Base-by-base conservation (phyloP, 1,139 yeast genomes). In the Magnusiomyces fungicola region DNA sequence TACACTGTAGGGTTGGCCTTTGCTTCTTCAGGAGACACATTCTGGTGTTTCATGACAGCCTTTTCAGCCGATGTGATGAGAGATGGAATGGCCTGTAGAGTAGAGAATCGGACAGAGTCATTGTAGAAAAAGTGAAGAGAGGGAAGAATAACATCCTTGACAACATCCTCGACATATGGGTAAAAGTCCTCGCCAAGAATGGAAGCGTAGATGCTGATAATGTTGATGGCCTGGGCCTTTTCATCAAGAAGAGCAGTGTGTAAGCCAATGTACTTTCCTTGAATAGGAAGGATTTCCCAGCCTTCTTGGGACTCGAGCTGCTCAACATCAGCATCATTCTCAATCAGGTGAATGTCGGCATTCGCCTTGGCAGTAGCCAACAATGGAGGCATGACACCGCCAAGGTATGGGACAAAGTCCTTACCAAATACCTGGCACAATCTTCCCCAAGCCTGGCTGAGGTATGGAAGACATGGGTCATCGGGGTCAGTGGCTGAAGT, bases 381-480 rank as follows among this genome's bases (percentile, higher is more conserved):
- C 53, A 92, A 71, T 14, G 96, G 92, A 21, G 97, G 97, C 65
- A 92, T 76, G 36, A 92, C 96, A n/a, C 80, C 79, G 33, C 89
- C 87, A 53, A 92, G 73, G 57, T 81, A 83, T n/a, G 96, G 96
- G 55, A 87, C 69, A 66, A 92, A 92, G 49, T 88, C 96, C 53
- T 76, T 77, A 25, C 96, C 96, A 51, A 90, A 74, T 46, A 92
- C 79, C 59, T 86, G 78, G 64, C 98, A 92, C 47, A 92, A 75
- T 62, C 98, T 80, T 49, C 95, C 90, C 98, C 98, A 92, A 45
- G 96, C 97, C 66, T 88, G 96, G 58, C 89, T 95, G 58, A 92
- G 74, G 61, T 88, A 90, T 49, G 86, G 78, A 57, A 79, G 84
- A 22, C 94, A 84, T 38, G 96, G 96, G 64, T 90, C 97, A 61